A percentile compares a stretch with the other conserved stretches of the same genome.
These are phyloP conservation scores for Alternaria brassicicola DNA, from an alignment of 2,329 filamentous ascomycete species.

Conservation along the genomic window DNA sequence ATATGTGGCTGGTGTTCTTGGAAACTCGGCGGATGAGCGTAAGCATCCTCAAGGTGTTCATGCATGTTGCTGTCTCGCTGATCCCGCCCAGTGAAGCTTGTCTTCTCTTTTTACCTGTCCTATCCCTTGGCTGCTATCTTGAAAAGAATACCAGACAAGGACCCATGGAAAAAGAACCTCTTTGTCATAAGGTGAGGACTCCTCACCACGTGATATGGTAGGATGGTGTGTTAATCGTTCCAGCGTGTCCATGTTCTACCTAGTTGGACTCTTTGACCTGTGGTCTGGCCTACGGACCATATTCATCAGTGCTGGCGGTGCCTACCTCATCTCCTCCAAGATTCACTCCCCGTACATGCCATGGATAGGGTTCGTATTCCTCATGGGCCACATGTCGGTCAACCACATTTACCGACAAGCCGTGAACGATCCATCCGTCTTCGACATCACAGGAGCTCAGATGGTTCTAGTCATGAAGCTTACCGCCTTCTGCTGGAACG, in stretches of 20 bases:
- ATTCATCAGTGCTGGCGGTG: constrained; percentile 75
- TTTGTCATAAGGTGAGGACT: constrained; percentile 76
- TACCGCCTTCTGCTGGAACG: constrained; percentile 95
- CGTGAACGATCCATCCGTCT: constrained; percentile 65
- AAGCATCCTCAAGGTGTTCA: constrained; percentile 31
- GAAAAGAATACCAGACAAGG: constrained; percentile 86
- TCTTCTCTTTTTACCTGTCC: constrained; percentile 86
- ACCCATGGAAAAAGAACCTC: constrained; percentile 82
- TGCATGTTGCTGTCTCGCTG: constrained; percentile 3
- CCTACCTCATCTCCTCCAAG: constrained; percentile 83
- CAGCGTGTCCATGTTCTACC: constrained; percentile 84
- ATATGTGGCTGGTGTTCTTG: constrained; percentile 62
- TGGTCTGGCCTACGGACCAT: constrained; percentile 85
- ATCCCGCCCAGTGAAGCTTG: constrained; percentile 80
- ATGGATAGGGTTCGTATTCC: constrained; percentile 91
- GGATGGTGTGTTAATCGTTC: constrained; percentile 7
- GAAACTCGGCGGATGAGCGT: constrained; percentile 70
- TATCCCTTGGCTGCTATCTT: constrained; percentile 88
- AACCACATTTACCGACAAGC: constrained; percentile 86
- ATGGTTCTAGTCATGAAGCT: constrained; percentile 99
- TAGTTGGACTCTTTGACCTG: constrained; percentile 90
- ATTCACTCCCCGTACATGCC: constrained; percentile 93
- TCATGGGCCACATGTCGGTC: constrained; percentile 94
- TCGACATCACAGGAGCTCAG: constrained; percentile 91
- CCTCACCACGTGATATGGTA: too few species aligned